These are phyloP conservation scores for Fusarium sp. DNA, from an alignment of 2,329 filamentous ascomycete genomes.

Conservation along the genomic window DNA sequence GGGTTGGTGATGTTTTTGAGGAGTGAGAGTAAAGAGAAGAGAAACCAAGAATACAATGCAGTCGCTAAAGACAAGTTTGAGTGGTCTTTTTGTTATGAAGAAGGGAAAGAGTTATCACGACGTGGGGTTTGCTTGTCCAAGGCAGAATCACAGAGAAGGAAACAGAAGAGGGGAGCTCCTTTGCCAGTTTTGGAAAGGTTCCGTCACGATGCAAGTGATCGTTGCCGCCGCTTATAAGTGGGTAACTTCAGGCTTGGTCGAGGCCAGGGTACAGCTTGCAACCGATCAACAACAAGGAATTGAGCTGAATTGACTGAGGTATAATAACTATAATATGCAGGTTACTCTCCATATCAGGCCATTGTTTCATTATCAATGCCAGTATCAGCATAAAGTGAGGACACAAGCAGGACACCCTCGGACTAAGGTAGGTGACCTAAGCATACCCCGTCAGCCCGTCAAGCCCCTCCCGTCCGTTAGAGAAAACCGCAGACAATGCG, in stretches of 20 bases:
- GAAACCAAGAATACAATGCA: not conserved
- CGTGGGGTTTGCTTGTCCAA: slow-evolving; percentile 20
- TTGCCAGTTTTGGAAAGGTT: slow-evolving; percentile 39
- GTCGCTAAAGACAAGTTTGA: slow-evolving; percentile 10
- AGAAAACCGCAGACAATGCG: not conserved
- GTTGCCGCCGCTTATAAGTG: slow-evolving; percentile 40
- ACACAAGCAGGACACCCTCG: not conserved
- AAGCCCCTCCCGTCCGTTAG: slow-evolving; percentile 1
- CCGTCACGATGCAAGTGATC: slow-evolving; percentile 40
- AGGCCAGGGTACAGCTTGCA: not conserved
- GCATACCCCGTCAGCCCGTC: not conserved
- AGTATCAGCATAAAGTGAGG: not conserved
- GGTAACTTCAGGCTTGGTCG: slow-evolving; percentile 12
- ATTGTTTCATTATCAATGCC: not conserved
- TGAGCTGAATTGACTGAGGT: not conserved
- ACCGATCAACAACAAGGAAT: not conserved
- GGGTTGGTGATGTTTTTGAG: not conserved
- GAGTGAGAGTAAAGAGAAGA: not conserved
- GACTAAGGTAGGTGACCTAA: slow-evolving; percentile 7
- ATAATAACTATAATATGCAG: not conserved
- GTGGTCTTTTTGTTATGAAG: slow-evolving; percentile 11
- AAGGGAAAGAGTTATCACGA: slow-evolving; percentile 1
- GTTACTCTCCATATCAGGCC: not conserved
- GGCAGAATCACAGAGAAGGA: slow-evolving; percentile 36
- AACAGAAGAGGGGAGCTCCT: slow-evolving; percentile 42